Percentiles rank a stretch among this genome's conserved stretches.
phyloP scores from a whole-genome alignment of 2,329 filamentous ascomycete species.

The Hymenoscyphus scutula region DNA sequence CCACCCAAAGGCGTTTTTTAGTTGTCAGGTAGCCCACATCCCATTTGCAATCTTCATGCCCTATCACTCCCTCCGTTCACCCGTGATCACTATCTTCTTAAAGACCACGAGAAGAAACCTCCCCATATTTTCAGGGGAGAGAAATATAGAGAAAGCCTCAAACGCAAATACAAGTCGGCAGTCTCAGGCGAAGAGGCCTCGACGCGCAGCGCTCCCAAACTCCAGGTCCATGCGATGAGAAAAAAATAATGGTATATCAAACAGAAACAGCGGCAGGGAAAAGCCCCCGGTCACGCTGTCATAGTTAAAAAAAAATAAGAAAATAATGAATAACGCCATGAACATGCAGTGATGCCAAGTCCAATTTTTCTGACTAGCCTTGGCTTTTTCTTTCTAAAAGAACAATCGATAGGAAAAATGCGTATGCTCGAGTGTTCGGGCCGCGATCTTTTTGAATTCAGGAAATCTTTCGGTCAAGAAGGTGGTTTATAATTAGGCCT shows the following conservation, averaged over 20 bases:
- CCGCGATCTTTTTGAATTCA: not conserved
- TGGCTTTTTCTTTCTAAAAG: constrained; percentile 2
- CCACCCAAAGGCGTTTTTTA: not conserved
- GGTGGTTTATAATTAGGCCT: constrained; percentile 25
- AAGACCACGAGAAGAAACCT: not conserved
- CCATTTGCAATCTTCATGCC: not conserved
- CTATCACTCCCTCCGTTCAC: not conserved
- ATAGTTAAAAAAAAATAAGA: not conserved
- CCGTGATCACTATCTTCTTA: not conserved
- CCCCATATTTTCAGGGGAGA: not conserved
- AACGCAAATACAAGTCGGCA: not conserved
- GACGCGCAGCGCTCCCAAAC: not conserved
- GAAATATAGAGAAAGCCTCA: not conserved
- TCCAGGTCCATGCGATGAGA: not conserved
- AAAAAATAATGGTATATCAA: constrained; percentile 3
- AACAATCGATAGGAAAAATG: not conserved
- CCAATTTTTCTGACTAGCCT: constrained; percentile 1
- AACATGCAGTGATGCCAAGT: constrained; percentile 1
- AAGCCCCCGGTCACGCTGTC: not conserved
- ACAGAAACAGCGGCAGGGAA: not conserved
- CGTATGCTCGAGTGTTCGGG: not conserved
- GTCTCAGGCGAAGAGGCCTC: not conserved
- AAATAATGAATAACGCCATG: not conserved
- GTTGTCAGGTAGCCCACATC: not conserved
- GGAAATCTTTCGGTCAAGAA: constrained; percentile 4